Evolutionary conservation across 371 early-diverging fungal genomes (phyloP), one percentile per base, ranked within the genome.

Genomic region (Capillidium heterosporum): DNA sequence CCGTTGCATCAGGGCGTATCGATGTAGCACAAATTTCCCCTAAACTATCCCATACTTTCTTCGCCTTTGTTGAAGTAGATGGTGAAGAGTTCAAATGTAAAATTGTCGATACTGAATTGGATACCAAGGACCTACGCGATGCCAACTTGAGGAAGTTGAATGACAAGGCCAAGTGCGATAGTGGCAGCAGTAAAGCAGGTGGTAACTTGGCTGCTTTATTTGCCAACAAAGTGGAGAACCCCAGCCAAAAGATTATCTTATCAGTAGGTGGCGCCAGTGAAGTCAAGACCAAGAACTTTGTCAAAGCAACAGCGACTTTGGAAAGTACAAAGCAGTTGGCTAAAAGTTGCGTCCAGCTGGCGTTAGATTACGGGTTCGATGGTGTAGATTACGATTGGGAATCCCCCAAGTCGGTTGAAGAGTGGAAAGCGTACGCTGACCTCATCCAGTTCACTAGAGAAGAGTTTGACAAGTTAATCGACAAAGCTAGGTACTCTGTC

Each of bases 321-420:
- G 52, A 29, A 15, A 8, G 52, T 26, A 39, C 23, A 21, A 26
- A 31, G 4, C 15, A 29, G 3, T 39, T 51, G 23, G 31, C 52
- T n/a, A 31, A 39, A 51, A 32, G 32, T 2, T 51, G 52, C 32
- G 19, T 32, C 21, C 10, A 39, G 23, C 10, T 51, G 21, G 52
- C 52, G 2, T 10, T 51, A 8, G 52, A 51, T 35, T 51, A 51
- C 35, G 52, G 52, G 10, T n/a, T 51, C 27, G 52, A 51, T 19
- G 52, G 52, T 19, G 32, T 51, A 15, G 52, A 51, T 39, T 51
- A 32, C n/a, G 52, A 51, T 23, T 51, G 52, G 52, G 52, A 51
- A 35, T 32, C 31, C 3, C 52, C 52, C 3, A 19, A 4, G 3
- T 10, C 13, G 2, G 3, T 17, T 4, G 23, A 51, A 8, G 32